phyloP scores from a whole-genome alignment of 768 basidiomycete genomes.

The Cystofilobasidium ferigula region DNA sequence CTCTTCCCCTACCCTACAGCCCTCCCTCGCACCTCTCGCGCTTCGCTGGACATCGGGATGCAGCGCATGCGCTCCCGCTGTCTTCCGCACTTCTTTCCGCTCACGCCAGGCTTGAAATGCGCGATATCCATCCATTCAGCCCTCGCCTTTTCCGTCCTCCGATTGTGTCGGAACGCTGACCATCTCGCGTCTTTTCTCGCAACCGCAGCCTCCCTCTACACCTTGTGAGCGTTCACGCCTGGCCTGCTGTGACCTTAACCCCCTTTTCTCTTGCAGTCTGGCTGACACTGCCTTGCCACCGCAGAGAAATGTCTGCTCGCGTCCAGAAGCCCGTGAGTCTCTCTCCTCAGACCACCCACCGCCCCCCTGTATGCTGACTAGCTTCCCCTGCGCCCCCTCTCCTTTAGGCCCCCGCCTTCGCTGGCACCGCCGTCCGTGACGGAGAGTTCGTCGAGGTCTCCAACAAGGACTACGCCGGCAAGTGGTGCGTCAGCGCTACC shows the following conservation, averaged over 20 bases:
- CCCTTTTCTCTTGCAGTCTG: neutral
- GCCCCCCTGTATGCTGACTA: neutral
- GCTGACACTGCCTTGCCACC: neutral
- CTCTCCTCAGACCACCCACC: neutral
- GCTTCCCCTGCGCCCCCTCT: neutral
- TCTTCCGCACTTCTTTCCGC: too few species aligned
- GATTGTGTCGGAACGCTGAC: neutral
- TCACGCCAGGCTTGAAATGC: too few species aligned
- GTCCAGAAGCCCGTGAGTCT: slow-evolving; percentile 6
- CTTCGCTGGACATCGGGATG: too few species aligned
- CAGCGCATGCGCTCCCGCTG: too few species aligned
- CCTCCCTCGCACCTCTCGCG: too few species aligned
- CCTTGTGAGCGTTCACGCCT: neutral
- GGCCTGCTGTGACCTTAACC: too few species aligned
- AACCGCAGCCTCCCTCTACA: neutral
- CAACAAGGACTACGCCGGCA: slow-evolving; percentile 59
- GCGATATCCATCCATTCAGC: too few species aligned
- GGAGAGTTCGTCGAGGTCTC: slow-evolving; percentile 67
- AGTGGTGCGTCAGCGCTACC: slow-evolving; percentile 83
- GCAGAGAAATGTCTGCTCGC: neutral
- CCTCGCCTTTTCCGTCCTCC: neutral
- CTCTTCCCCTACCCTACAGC: too few species aligned
- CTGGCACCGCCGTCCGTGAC: slow-evolving; percentile 55
- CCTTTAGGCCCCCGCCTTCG: slow-evolving; percentile 23
- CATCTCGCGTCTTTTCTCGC: neutral